Evolutionary conservation across 768 basidiomycete genomes (phyloP).

Genomic region (Podaxis sp.): DNA sequence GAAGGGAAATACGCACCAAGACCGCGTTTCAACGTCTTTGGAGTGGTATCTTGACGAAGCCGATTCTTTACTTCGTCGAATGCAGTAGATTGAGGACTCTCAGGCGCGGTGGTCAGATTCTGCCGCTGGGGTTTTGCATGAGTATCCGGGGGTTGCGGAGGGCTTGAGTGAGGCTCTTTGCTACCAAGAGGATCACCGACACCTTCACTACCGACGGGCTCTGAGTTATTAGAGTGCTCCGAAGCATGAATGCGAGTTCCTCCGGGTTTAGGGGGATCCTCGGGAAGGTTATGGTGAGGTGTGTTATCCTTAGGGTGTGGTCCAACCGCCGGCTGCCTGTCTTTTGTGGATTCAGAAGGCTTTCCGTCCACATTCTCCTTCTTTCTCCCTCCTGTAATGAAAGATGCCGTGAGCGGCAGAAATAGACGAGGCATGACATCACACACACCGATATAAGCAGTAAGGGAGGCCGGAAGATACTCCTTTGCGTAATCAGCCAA

Average conservation of each 20-base stretch:
- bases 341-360: slow-evolving; percentile 4
- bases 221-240: too few species aligned
- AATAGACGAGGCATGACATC: neutral
- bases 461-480: neutral
- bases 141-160: neutral
- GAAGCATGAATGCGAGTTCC: too few species aligned
- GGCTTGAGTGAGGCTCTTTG: neutral
- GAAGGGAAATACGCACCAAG: neutral
- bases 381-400: neutral
- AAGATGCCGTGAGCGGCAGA: neutral
- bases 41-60: neutral
- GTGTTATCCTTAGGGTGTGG: slow-evolving; percentile 18
- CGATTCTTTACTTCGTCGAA: neutral
- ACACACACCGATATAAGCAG: neutral
- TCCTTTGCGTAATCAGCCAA: slow-evolving; percentile 6
- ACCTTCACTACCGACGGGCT: neutral
- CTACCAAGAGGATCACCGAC: neutral
- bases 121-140: neutral
- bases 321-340: neutral
- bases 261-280: neutral
- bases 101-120: neutral
- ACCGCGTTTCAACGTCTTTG: neutral
- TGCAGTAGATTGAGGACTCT: neutral
- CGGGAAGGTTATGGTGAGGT: slow-evolving; percentile 14
- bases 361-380: neutral